Evolutionary conservation across 441 rosid species (phyloP).

Genomic region (Monsonia emarginata): DNA sequence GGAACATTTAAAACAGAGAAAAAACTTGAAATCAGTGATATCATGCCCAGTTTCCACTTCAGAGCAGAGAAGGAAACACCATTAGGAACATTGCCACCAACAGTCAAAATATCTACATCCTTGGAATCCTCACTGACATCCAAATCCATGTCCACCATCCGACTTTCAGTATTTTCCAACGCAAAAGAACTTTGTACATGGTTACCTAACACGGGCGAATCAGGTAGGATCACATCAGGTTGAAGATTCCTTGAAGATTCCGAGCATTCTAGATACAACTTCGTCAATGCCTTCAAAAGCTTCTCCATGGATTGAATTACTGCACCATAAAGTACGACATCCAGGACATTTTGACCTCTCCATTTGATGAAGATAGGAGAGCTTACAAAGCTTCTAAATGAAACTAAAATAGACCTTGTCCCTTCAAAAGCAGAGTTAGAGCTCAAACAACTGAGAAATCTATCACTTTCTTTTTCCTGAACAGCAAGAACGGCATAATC

Average conservation of each 20-base stretch:
- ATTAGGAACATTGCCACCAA: constrained; percentile 39
- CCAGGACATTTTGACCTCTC: constrained; percentile 34
- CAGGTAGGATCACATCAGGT: constrained; percentile 26
- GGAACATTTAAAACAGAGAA: constrained; percentile 39
- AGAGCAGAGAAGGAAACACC: constrained; percentile 37
- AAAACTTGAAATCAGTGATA: constrained; percentile 64
- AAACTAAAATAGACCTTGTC: constrained; percentile 40
- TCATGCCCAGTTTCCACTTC: constrained; percentile 77
- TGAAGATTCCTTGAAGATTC: constrained; percentile 32
- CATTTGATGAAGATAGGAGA: constrained; percentile 45
- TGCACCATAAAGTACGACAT: constrained; percentile 29
- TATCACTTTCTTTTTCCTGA: constrained; percentile 34
- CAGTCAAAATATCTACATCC: constrained; percentile 45
- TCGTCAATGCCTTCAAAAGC: constrained; percentile 52
- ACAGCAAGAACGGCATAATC: constrained; percentile 42
- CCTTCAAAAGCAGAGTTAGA: constrained; percentile 32
- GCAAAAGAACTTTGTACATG: constrained; percentile 23
- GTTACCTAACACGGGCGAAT: constrained; percentile 33
- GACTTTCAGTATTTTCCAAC: constrained; percentile 28
- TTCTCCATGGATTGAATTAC: constrained; percentile 49
- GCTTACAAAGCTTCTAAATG: constrained; percentile 54
- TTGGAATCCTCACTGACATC: constrained; percentile 56
- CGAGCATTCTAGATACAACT: constrained; percentile 44
- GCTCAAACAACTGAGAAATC: constrained; percentile 46
- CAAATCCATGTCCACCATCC: constrained; percentile 77